Percentiles rank a stretch among this genome's conserved stretches.
Conservation (phyloP, 2,329 filamentous ascomycete genomes). For the Mycosphaerelloides madeirae region DNA sequence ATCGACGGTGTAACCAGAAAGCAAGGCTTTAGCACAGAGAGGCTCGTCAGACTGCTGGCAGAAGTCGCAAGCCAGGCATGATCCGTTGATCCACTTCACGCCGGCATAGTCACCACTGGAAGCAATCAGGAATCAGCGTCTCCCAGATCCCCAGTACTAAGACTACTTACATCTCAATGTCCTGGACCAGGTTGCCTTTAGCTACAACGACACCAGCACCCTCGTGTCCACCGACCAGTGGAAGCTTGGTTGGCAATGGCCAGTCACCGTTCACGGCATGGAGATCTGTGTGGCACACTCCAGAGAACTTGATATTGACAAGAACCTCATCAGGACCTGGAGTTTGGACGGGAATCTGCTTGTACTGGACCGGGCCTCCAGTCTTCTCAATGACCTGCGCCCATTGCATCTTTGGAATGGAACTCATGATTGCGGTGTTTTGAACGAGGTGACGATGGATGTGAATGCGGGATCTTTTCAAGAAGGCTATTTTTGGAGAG, state of each 20-base stretch:
- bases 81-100: constrained; percentile 87
- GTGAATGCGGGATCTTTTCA: constrained; percentile 6
- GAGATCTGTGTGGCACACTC: constrained; percentile 84
- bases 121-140: constrained; percentile 1
- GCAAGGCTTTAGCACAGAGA: constrained; percentile 67
- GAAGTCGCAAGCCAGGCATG: constrained; percentile 77
- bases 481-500: constrained; percentile 4
- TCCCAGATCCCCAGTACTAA: neutral
- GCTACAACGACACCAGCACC: constrained; percentile 80
- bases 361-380: constrained; percentile 66
- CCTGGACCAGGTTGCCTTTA: constrained; percentile 68
- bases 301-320: constrained; percentile 83
- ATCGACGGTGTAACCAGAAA: constrained; percentile 90
- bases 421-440: constrained; percentile 24
- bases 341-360: constrained; percentile 73
- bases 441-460: constrained; percentile 4
- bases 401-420: constrained; percentile 80
- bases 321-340: constrained; percentile 88
- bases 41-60: constrained; percentile 79
- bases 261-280: constrained; percentile 84
- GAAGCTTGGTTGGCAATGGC: constrained; percentile 77
- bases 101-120: constrained; percentile 70
- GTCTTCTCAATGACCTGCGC: constrained; percentile 83
- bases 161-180: constrained; percentile 57
- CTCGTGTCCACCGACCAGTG: constrained; percentile 75